Conservation (phyloP, 192 early-diverging fungal genomes). For the Rhizoclosmatium globosum region DNA sequence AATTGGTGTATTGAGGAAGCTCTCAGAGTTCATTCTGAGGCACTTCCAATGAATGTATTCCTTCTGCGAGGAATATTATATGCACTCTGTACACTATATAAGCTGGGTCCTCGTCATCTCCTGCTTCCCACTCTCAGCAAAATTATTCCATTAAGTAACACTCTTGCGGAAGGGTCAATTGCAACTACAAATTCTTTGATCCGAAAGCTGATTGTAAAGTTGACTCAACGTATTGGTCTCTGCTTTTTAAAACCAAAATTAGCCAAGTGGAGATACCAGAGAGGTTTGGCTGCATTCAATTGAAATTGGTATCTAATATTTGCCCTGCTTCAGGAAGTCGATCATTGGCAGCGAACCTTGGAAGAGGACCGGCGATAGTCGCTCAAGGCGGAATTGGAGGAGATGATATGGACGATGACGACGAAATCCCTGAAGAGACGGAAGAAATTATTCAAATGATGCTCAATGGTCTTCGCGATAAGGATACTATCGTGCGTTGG, state of each 20-base stretch:
- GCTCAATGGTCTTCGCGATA: constrained; percentile 84
- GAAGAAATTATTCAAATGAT: constrained; percentile 85
- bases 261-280: constrained; percentile 74
- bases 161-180: constrained; percentile 35
- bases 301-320: too few species aligned
- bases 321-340: constrained; percentile 33
- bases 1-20: constrained; percentile 70
- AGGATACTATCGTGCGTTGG: constrained; percentile 97
- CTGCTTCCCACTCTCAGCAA: constrained; percentile 60
- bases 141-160: constrained; percentile 36
- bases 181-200: constrained; percentile 74
- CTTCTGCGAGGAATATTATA: constrained; percentile 62
- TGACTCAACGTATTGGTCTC: constrained; percentile 85
- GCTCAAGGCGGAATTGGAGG: constrained; percentile 13
- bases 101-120: constrained; percentile 70
- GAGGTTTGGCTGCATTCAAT: constrained; percentile 53
- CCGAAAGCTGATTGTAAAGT: constrained; percentile 83
- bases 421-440: constrained; percentile 82
- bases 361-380: neutral
- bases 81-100: constrained; percentile 73
- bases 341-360: constrained; percentile 66
- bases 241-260: constrained; percentile 75
- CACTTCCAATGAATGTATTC: neutral
- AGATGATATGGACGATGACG: constrained; percentile 64
- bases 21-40: constrained; percentile 1